phyloP scores from a whole-genome alignment of 345 rosid species.

The Dipteronia sinensis region DNA sequence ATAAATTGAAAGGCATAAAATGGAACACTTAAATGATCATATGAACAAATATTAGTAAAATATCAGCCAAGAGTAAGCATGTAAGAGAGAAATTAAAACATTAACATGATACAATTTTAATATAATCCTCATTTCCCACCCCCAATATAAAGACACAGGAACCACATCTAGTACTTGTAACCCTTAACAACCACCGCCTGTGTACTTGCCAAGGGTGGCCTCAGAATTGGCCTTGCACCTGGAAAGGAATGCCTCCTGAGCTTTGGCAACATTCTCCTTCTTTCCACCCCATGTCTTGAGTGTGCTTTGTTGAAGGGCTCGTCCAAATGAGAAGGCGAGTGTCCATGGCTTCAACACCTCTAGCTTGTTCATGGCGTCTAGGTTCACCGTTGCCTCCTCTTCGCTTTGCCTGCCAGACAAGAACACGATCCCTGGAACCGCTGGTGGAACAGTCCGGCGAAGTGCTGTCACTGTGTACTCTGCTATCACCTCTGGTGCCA shows the following conservation, averaged over 20 bases:
- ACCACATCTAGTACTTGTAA: conserved; percentile 61
- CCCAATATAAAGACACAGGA: neutral
- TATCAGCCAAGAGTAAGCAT: neutral
- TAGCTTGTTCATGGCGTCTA: conserved; percentile 87
- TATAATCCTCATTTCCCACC: neutral
- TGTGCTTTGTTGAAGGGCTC: conserved; percentile 21
- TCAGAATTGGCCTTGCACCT: conserved; percentile 89
- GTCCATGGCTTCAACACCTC: conserved; percentile 87
- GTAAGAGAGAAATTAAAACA: neutral
- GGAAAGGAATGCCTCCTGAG: conserved; percentile 66
- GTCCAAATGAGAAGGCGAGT: conserved; percentile 87
- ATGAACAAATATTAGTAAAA: neutral
- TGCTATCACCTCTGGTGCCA: conserved; percentile 27
- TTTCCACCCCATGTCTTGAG: conserved; percentile 61
- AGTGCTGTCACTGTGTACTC: too few relatives aligned
- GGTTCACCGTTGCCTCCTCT: conserved; percentile 78
- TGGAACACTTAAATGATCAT: too few relatives aligned
- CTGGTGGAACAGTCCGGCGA: conserved; percentile 70
- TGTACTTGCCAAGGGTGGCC: conserved; percentile 77
- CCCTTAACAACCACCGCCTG: conserved; percentile 59
- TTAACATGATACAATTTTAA: neutral
- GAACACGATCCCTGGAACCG: conserved; percentile 89
- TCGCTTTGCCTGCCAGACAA: conserved; percentile 93
- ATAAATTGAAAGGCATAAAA: neutral
- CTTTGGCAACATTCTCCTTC: conserved; percentile 64